Evolutionary conservation across 108 stramenopile genomes (phyloP), one percentile per base, ranked within the genome.

Genomic region (Pseudonitzschia pungens): DNA sequence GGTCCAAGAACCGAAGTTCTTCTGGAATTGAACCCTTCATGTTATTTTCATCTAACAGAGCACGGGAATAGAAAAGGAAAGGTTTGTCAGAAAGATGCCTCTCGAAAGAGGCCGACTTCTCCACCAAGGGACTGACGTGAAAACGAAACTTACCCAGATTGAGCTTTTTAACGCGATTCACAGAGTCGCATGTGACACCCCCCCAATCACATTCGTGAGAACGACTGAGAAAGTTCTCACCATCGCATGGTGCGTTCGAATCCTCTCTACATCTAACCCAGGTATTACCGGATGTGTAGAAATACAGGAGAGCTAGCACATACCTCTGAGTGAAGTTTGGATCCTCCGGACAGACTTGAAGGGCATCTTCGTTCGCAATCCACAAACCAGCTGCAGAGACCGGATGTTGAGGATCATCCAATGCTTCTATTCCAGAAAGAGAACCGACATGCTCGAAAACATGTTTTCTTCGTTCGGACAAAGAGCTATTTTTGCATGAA

Each of bases 311-410:
- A 0, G 74, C 80, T 26, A 86, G 48, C 48, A 74, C 66, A 52
- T 87, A 83, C 68, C 83, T 67, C 63, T 86, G 79, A 26, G 54
- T 31, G 1, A 84, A 20, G 51, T 72, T 76, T 33, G n/a, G 24
- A 40, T 86, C 83, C 29, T 56, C 74, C 1, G 86, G 86, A 52
- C 87, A 88, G 33, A 84, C 20, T 57, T 72, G 15, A 1, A 75
- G 28, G 0, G 24, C 27, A 81, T 90, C 89, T 0, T 78, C 77
- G 41, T 74, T 54, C 12, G 81, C 60, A 2, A 90, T 28, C 89
- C 89, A 90, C 16, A 69, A 50, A 10, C 83, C 65, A 12, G 89
- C 89, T 15, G 63, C 15, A 31, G 21, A 69, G 2, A 32, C 68
- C 45, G 75, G 75, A 20, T 67, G 51, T 11, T 62, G 15, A 20